Base-by-base conservation (phyloP, 1,284 basidiomycete genomes). In the Pascua guehoae region DNA sequence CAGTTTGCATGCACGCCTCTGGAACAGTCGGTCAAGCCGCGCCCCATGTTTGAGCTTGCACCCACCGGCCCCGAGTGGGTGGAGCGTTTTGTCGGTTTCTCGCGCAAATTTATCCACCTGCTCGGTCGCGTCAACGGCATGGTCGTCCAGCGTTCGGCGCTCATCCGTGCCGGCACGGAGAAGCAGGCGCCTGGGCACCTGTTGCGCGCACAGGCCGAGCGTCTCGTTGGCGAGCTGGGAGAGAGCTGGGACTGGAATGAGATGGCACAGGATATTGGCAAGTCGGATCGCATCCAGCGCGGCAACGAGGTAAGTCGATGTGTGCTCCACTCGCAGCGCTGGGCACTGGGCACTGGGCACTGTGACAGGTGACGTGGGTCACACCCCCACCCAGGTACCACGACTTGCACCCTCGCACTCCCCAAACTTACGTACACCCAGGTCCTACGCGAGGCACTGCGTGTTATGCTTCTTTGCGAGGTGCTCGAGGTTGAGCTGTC, bases 51-150 rank as follows among this genome's bases (percentile, higher is more conserved):
- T 10, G 47, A 48, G 32, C 41, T 57, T n/a, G 37, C 52, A 1
- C 39, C 50, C 7, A 18, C 16, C 14, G 58, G 56, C 18, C 44
- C 54, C 12, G 54, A 66, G 39, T 66, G 64, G 64, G 59, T 66
- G 18, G 64, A 66, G 52, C 48, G 54, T 5, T 66, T 66, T 24
- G 54, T 63, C 41, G 64, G 64, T 12, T 50, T 60, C 17, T 56
- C 60, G 8, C 57, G 64, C 14, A 50, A 51, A 7, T 57, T 59
- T 38, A 58, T 65, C 57, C 42, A 48, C 39, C 44, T 56, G 16
- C 43, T 63, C 42, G 59, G 55, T 14, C 48, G 49, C 5, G 61
- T 65, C 12, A 61, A 58, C 43, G 47, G 50, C 45, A 49, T 66
- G 39, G 58, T 66, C 16, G 48, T 50, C 17, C 49, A 53, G 14